Base-by-base conservation (phyloP, 441 rosid species). In the Sinapis alba region DNA sequence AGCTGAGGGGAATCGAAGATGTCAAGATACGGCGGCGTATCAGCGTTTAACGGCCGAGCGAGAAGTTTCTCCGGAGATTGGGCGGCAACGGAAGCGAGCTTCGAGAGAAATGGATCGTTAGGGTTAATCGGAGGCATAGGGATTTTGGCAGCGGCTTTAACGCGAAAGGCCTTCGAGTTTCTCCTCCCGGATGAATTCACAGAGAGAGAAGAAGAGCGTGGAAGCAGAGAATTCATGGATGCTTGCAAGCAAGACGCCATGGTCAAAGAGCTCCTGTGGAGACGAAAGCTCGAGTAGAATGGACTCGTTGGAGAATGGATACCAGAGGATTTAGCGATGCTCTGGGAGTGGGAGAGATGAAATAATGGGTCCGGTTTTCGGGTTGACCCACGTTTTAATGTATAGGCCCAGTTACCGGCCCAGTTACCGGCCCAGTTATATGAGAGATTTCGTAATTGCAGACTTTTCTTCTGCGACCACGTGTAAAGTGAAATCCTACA, bases 101-200 rank as follows among this genome's bases (percentile, higher is more conserved):
- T 87, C 3, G 87, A 76, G 8, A 92, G 86, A 62, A 92, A 92
- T 2, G 92, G 89, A 81, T 90, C 98, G 13, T 87, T 88, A 16
- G 97, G 95, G 87, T 94, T 86, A 1, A 88, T 4, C 2, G 95
- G 93, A 47, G 96, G 89, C 79, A 83, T 78, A 20, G 91, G 93
- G 72, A 91, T 84, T 72, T 82, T 85, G 8, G 91, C 84, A 5
- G 92, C 74, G 72, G 74, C 76, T 80, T 66, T 74, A 26, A 76
- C 83, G 50, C 83, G 76, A 41, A 83, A 47, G 54, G 78, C 75
- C 80, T 64, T 87, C 34, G 77, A 53, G 76, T 65, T 67, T 65
- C 78, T 74, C 20, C 68, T 75, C 60, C 79, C 83, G 1, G 73
- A n/a, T 10, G 85, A 69, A 13, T 79, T 74, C 12, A 76, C 71